phyloP scores from a whole-genome alignment of 2,329 filamentous ascomycete species.

The Lasiodiplodia theobromae region DNA sequence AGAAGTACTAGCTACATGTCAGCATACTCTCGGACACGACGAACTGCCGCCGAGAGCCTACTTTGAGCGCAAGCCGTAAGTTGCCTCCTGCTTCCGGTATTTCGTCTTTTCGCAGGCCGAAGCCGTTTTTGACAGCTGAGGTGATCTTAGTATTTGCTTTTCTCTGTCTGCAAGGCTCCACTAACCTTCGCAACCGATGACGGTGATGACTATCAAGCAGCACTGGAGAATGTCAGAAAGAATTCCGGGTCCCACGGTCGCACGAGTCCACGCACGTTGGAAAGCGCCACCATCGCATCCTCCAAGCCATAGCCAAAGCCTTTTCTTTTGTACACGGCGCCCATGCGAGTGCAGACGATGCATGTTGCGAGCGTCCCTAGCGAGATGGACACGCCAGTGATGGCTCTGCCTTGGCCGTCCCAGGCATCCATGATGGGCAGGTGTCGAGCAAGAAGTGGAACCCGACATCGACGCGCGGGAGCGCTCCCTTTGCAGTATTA shows the following conservation, averaged over 20 bases:
- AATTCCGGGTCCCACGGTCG: background rate
- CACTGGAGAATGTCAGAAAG: conserved; percentile 6
- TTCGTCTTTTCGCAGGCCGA: conserved; percentile 35
- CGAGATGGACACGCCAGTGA: conserved; percentile 37
- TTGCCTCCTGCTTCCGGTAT: conserved; percentile 35
- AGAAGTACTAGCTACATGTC: conserved; percentile 35
- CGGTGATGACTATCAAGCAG: conserved; percentile 20
- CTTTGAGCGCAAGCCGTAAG: conserved; percentile 35
- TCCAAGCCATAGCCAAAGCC: conserved; percentile 38
- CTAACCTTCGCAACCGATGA: conserved; percentile 19
- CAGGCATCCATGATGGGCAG: conserved; percentile 34
- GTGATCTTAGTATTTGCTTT: background rate
- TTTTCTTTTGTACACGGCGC: conserved; percentile 35
- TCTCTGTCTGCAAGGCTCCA: background rate
- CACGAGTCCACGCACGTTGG: conserved; percentile 34
- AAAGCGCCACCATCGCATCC: conserved; percentile 37
- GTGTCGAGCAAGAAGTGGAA: background rate
- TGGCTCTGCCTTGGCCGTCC: conserved; percentile 35
- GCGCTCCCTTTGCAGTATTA: conserved; percentile 1
- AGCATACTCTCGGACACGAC: background rate
- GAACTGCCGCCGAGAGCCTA: conserved; percentile 11
- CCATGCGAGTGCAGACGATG: conserved; percentile 34
- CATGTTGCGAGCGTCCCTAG: conserved; percentile 34
- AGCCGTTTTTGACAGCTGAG: conserved; percentile 36
- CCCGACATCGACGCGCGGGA: background rate